Conservation (phyloP, 2,329 filamentous ascomycete species). For the Fusarium secorum region DNA sequence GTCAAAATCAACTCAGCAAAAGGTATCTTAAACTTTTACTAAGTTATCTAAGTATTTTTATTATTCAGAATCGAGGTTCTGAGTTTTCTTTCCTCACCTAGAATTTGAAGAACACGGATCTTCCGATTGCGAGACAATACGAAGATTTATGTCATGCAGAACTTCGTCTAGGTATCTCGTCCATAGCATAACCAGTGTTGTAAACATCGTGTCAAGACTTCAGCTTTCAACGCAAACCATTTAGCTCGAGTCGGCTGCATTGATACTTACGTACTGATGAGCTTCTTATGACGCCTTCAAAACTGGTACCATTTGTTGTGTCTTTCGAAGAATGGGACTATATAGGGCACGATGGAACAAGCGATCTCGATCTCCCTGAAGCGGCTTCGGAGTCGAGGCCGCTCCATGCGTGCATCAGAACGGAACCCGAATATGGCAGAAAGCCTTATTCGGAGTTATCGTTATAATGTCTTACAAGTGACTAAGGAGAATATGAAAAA, state of each 20-base stretch:
- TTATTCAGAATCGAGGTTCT: too few species aligned
- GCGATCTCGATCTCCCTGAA: background rate
- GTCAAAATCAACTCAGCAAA: too few species aligned
- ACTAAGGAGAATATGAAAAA: background rate
- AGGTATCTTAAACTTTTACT: too few species aligned
- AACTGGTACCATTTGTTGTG: rapidly evolving
- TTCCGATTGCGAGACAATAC: background rate
- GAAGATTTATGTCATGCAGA: background rate
- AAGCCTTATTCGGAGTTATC: background rate
- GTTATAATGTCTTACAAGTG: background rate
- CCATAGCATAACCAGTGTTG: background rate
- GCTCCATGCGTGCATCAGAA: too few species aligned
- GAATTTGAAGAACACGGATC: rapidly evolving
- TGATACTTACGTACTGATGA: background rate
- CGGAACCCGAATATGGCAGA: background rate
- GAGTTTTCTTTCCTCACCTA: too few species aligned
- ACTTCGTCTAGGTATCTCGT: background rate
- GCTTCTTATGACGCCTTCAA: rapidly evolving
- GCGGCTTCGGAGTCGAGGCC: rapidly evolving
- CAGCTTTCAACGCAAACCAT: background rate
- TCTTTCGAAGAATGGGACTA: background rate
- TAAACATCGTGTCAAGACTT: background rate
- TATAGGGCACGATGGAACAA: too few species aligned
- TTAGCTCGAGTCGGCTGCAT: rapidly evolving
- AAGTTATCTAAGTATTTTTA: too few species aligned